Evolutionary conservation across 305 asterid species (phyloP).

Genomic region (Plantago lanceolata): DNA sequence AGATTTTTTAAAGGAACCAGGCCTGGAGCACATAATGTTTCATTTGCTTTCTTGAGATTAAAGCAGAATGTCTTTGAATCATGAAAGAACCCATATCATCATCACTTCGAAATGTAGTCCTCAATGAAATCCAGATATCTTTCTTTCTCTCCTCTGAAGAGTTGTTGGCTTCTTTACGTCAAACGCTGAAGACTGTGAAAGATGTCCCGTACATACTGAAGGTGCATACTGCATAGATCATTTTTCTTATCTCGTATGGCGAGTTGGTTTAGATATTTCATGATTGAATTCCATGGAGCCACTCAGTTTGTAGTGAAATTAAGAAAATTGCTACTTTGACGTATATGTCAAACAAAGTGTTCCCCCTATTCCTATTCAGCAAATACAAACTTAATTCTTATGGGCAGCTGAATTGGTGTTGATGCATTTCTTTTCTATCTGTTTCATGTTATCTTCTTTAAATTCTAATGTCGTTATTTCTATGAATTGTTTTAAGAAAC

Average conservation of each 20-base stretch:
- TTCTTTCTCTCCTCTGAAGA: slow-evolving; percentile 84
- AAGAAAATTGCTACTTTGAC: slow-evolving; percentile 8
- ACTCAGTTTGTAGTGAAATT: background rate
- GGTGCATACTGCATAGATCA: slow-evolving; percentile 48
- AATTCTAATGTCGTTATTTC: slow-evolving; percentile 10
- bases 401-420: slow-evolving; percentile 8
- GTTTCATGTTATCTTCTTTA: background rate
- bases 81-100: slow-evolving; percentile 4
- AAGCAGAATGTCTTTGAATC: slow-evolving; percentile 13
- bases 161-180: slow-evolving; percentile 68
- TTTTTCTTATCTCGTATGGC: slow-evolving; percentile 24
- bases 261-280: slow-evolving; percentile 19
- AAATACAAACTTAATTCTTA: background rate
- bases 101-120: slow-evolving; percentile 25
- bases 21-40: slow-evolving; percentile 16
- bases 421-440: background rate
- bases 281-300: slow-evolving; percentile 12
- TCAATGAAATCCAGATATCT: slow-evolving; percentile 63
- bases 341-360: slow-evolving; percentile 8
- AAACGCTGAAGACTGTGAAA: slow-evolving; percentile 84
- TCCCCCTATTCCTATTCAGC: background rate
- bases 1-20: slow-evolving; percentile 19
- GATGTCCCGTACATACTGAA: slow-evolving; percentile 84
- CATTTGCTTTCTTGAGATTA: slow-evolving; percentile 7
- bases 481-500: slow-evolving; percentile 44